Base-by-base conservation (phyloP, 192 early-diverging fungal species). In the Thoreauomyces humboldtii region DNA sequence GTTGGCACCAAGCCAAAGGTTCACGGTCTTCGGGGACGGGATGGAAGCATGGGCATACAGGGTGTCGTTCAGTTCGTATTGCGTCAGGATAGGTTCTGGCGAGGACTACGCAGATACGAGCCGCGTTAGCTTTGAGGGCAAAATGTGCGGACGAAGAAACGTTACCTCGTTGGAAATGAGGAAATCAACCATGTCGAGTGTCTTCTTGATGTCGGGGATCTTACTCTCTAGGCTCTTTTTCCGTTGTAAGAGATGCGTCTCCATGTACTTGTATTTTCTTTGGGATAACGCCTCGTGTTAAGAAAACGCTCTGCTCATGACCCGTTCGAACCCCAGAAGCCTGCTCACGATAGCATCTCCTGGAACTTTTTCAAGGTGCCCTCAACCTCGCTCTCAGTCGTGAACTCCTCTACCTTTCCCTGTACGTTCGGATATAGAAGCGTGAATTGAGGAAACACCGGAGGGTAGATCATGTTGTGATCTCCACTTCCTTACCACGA, bases 231-330 rank as follows among this genome's bases (percentile, higher is more conserved):
- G 82, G 42, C 83, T 81, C 32, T 81, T 80, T 66, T 88, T 89
- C 61, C 92, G 89, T 62, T 93, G 91, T 17, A 92, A 73, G 71
- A 91, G 80, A 64, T 92, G 93, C 65, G 84, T 77, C 72, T 98
- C 94, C 96, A 98, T 98, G 69, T 92, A 97, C 74, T 90, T 92
- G 88, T 96, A 98, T 74, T 98, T 98, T 50, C 95, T 92, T 62
- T 67, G n/a, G n/a, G n/a, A n/a, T n/a, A n/a, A n/a, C n/a, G n/a
- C n/a, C n/a, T n/a, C n/a, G n/a, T n/a, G n/a, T n/a, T n/a, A n/a
- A n/a, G n/a, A n/a, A n/a, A n/a, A n/a, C n/a, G n/a, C n/a, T n/a
- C n/a, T n/a, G n/a, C n/a, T n/a, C n/a, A n/a, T n/a, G n/a, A n/a
- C n/a, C n/a, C n/a, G n/a, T n/a, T n/a, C n/a, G n/a, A n/a, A n/a